These are phyloP conservation scores for Dactylella cylindrospora DNA, from an alignment of 2,329 filamentous ascomycete genomes.

Conservation along the genomic window DNA sequence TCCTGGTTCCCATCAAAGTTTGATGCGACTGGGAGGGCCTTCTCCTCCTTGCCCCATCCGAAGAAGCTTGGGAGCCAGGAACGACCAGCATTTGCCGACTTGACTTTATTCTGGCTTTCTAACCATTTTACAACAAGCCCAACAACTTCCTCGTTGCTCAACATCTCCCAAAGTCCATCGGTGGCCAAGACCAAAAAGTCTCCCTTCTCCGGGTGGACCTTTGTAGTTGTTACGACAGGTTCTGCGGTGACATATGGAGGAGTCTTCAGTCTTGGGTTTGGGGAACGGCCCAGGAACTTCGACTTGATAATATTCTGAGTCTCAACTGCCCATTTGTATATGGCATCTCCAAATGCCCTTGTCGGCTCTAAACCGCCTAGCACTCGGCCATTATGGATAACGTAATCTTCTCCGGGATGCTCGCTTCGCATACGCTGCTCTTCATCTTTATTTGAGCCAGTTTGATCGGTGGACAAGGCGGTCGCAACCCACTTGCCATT, in stretches of 20 bases:
- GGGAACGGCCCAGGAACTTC: conserved; percentile 82
- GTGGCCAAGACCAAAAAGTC: conserved; percentile 97
- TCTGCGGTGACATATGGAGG: conserved; percentile 97
- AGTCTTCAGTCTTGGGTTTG: conserved; percentile 76
- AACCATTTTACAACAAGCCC: conserved; percentile 97
- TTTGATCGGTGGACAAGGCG: conserved; percentile 88
- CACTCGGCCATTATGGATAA: conserved; percentile 84
- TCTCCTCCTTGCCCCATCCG: conserved; percentile 62
- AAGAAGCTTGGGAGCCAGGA: conserved; percentile 64
- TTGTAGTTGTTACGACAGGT: conserved; percentile 88
- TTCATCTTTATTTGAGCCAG: conserved; percentile 83
- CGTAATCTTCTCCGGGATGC: conserved; percentile 85
- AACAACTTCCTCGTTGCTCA: conserved; percentile 96
- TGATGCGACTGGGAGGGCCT: conserved; percentile 65
- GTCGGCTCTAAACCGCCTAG: conserved; percentile 89
- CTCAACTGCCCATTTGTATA: conserved; percentile 92
- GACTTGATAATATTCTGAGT: conserved; percentile 78
- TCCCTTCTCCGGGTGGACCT: conserved; percentile 82
- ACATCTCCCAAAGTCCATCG: conserved; percentile 97
- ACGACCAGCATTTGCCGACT: conserved; percentile 50
- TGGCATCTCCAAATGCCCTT: conserved; percentile 91
- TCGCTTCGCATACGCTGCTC: conserved; percentile 77
- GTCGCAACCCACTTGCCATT: conserved; percentile 92
- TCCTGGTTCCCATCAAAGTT: conserved; percentile 58
- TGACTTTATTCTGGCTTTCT: conserved; percentile 65